A percentile compares a stretch with the other conserved stretches of the same genome.
Evolutionary conservation across 192 early-diverging fungal genomes (phyloP).

Genomic region (Coemansia sp.): DNA sequence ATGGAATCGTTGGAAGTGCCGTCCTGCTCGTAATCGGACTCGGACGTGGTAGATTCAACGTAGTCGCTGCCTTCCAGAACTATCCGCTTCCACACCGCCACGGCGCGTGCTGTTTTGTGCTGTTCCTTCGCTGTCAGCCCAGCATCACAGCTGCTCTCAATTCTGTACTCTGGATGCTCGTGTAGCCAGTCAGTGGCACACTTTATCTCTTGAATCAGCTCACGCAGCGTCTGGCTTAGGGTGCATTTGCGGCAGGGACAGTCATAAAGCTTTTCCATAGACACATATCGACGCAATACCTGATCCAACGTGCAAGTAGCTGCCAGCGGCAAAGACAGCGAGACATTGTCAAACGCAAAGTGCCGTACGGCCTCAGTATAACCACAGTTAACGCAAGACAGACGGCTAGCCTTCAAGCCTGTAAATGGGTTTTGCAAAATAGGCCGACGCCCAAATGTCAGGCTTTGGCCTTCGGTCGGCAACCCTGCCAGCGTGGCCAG

Average conservation of each 20-base stretch:
- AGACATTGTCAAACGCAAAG: conserved; percentile 78
- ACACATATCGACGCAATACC: conserved; percentile 39
- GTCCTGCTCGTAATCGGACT: conserved; percentile 27
- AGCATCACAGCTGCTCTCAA: background rate
- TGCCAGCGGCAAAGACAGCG: conserved; percentile 62
- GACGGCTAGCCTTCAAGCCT: conserved; percentile 69
- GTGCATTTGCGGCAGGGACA: conserved; percentile 51
- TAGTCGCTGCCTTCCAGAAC: conserved; percentile 22
- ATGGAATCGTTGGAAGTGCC: background rate
- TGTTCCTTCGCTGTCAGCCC: background rate
- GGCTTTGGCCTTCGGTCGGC: conserved; percentile 36
- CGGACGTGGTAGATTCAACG: conserved; percentile 7
- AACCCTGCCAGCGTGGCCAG: conserved; percentile 30
- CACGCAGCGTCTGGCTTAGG: conserved; percentile 45
- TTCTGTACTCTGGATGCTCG: conserved; percentile 29
- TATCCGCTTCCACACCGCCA: conserved; percentile 28
- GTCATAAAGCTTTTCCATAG: conserved; percentile 42
- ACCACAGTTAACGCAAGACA: conserved; percentile 76
- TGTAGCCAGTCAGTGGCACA: conserved; percentile 27
- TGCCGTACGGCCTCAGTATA: conserved; percentile 76
- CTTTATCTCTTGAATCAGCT: conserved; percentile 36
- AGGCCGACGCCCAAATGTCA: conserved; percentile 51
- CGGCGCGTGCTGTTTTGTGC: conserved; percentile 27
- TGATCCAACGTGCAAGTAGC: conserved; percentile 42
- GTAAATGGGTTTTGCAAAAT: conserved; percentile 64